A percentile compares a stretch with the other conserved stretches of the same genome.
phyloP scores from a whole-genome alignment of 306 rosid genomes.

The Lotus japonicus region DNA sequence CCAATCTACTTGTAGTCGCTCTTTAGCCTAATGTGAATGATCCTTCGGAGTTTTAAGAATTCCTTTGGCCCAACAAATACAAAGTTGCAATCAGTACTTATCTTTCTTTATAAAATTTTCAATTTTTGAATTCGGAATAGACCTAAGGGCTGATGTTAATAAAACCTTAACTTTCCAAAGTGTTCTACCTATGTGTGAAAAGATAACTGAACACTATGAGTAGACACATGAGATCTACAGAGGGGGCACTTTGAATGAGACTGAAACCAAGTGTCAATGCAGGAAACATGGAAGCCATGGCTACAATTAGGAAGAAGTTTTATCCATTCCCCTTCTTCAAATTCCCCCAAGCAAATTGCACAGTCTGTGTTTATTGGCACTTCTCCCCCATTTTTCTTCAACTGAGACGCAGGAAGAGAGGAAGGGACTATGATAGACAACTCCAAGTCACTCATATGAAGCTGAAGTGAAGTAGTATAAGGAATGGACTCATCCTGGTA shows the following conservation, averaged over 20 bases:
- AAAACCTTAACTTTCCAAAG: too few species aligned
- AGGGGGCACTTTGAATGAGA: conserved; percentile 49
- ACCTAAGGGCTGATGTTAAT: too few species aligned
- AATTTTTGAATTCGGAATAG: too few species aligned
- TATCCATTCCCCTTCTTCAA: conserved; percentile 49
- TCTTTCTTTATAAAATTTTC: too few species aligned
- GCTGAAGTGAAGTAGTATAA: background rate
- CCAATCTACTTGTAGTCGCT: too few species aligned
- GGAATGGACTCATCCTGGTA: background rate
- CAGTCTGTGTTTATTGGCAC: conserved; percentile 26
- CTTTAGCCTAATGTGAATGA: too few species aligned
- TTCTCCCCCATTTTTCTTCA: conserved; percentile 24
- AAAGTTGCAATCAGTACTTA: too few species aligned
- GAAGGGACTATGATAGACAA: conserved; percentile 1
- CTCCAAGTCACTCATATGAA: conserved; percentile 31
- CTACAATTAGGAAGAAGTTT: conserved; percentile 36
- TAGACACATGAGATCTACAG: conserved; percentile 32
- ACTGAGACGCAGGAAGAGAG: conserved; percentile 25
- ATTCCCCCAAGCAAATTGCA: conserved; percentile 54
- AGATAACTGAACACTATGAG: too few species aligned
- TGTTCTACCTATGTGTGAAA: too few species aligned
- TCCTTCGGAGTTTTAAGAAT: too few species aligned
- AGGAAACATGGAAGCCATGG: conserved; percentile 45
- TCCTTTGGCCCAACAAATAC: too few species aligned
- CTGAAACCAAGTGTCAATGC: conserved; percentile 49